Evolutionary conservation across 1,284 basidiomycete genomes (phyloP), one percentile per base, ranked within the genome.

Genomic region (Cronartium quercuum): DNA sequence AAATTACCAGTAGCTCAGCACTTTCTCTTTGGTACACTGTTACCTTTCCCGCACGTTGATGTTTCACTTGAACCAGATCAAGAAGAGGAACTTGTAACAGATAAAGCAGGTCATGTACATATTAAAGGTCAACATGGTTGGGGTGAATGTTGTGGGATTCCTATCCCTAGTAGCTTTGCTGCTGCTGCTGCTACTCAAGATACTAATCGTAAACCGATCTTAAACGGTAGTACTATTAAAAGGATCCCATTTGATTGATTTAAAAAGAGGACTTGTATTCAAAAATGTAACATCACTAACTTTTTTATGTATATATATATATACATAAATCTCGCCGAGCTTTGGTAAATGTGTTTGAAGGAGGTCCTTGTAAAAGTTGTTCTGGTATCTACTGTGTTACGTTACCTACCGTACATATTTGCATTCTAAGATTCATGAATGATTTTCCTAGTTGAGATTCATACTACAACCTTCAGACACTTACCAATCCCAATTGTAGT

Each of bases 1-100:
- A 98, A 98, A 82, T 87, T 98, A 4, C 95, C 96, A 0, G 94
- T 98, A 74, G 89, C 94, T 51, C 95, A 98, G 83, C 95, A 98
- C 83, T 94, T 97, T 81, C 85, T 95, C 66, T 98, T 98, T 79
- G 95, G 96, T 18, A 89, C 88, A 5, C 83, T 98, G 51, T 84
- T 98, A 3, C 84, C 86, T 0, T 94, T 89, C 81, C 88, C 89
- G 0, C 87, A 88, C 21, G 75, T 76, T 0, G 69, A 34, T 47
- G 34, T 75, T 0, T 29, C 7, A 21, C n/a, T 80, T 3, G 82
- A 85, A 0, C 77, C 82, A 34, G 82, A 84, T 65, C 79, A 81
- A 0, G 78, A 79, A 1, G 81, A 81, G 1, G 38, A 84, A 84
- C 78, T 82, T 78, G 75, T 81, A 61, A 78, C 80, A 3, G 84